A percentile compares a stretch with the other conserved stretches of the same genome.
phyloP scores from a whole-genome alignment of 176 grass and related monocot species.

The Otatea glauca region DNA sequence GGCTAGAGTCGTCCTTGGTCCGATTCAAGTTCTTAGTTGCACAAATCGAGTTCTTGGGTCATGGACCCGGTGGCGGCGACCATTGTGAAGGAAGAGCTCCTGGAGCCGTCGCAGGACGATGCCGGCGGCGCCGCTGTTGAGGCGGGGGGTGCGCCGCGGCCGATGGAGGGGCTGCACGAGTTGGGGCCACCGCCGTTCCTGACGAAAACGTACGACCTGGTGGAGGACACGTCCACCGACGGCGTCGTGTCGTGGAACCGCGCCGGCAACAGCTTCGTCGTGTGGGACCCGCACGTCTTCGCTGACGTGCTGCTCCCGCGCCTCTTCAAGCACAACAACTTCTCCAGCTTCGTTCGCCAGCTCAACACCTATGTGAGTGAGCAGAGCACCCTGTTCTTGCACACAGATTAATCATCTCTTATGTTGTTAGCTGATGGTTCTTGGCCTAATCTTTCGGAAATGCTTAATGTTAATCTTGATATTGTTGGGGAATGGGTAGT shows the following conservation, averaged over 20 bases:
- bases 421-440: too few species aligned
- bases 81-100: constrained; percentile 67
- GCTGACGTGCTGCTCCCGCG: constrained; percentile 65
- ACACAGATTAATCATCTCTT: background rate
- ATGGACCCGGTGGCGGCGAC: constrained; percentile 43
- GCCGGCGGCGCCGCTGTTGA: background rate
- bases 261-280: constrained; percentile 72
- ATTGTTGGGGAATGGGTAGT: too few species aligned
- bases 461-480: too few species aligned
- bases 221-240: constrained; percentile 67
- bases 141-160: constrained; percentile 33
- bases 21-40: background rate
- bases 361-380: constrained; percentile 88
- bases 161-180: constrained; percentile 77
- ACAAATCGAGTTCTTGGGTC: background rate
- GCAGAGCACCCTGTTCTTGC: background rate
- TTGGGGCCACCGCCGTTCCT: constrained; percentile 74
- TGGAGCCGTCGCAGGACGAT: constrained; percentile 15
- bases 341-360: constrained; percentile 90
- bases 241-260: constrained; percentile 66
- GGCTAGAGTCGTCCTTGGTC: background rate
- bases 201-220: constrained; percentile 81
- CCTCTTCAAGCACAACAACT: constrained; percentile 87
- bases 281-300: constrained; percentile 80
- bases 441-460: too few species aligned